Base-by-base conservation (phyloP, 2,329 filamentous ascomycete species). In the Paraphoma chrysanthemicola region DNA sequence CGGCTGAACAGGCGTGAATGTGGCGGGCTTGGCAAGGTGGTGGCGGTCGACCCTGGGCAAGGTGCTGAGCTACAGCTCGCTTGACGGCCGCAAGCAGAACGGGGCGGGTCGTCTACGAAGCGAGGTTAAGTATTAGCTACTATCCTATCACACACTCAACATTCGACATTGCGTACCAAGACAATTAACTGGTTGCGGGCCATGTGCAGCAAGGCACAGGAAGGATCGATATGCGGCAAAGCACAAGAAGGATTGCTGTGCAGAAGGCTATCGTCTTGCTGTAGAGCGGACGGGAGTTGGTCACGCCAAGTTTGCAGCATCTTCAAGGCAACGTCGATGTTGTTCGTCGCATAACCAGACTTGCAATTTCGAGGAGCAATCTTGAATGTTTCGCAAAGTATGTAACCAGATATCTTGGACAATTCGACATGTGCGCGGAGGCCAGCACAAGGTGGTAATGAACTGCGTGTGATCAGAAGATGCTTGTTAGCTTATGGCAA, bases 321-420 rank as follows among this genome's bases (percentile, higher is more conserved):
- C 4, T 51, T 59, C 45, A 71, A 45, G 12, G 66, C 66, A 41
- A 46, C 59, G 14, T 70, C 62, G 8, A 69, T 56, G 17, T 55
- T 59, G 10, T 50, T 30, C 18, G 59, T 47, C 4, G 59, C 56
- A 8, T 54, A 51, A 18, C 46, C 44, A 4, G 54, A 44, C 17
- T 45, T 53, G 11, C 50, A 50, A 14, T 62, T 28, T 17, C 63
- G 62, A 5, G 67, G 62, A 4, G 64, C 66, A 23, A 70, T 62
- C 6, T 62, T 63, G 46, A 66, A 70, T 1, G 62, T 69, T 42
- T 71, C 68, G 39, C 67, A 68, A 30, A 71, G 67, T 44, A 71
- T 67, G 18, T 57, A 68, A 4, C 62, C 61, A 0, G 68, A 67
- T 3, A 71, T 68, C 4, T 56, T 59, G 2, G 67, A 62, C 8